A percentile compares a stretch with the other conserved stretches of the same genome.
Conservation (phyloP, 331 rosid species). For the Quercus tomentella region DNA sequence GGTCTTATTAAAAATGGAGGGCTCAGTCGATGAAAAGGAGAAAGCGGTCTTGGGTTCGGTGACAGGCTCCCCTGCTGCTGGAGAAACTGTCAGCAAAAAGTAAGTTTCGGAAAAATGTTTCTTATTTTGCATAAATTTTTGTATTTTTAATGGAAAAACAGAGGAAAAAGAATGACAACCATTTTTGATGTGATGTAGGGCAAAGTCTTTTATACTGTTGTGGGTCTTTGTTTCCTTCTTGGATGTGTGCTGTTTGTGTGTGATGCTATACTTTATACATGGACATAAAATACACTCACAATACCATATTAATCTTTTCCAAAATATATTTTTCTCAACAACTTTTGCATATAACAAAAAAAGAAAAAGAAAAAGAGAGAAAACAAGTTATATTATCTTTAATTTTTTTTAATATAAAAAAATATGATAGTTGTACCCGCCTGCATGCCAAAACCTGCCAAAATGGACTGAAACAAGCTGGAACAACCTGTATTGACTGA, state of each 20-base stretch:
- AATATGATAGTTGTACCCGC: neutral
- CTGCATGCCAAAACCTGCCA: neutral
- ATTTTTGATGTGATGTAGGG: neutral
- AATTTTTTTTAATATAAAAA: neutral
- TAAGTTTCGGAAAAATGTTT: neutral
- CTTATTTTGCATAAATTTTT: neutral
- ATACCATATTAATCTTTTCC: neutral
- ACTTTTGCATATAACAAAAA: no score
- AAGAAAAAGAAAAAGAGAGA: no score
- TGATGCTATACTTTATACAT: neutral
- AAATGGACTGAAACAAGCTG: neutral
- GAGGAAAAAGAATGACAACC: neutral
- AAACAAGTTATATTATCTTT: neutral
- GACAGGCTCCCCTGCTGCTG: slow-evolving; percentile 17
- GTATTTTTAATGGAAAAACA: neutral
- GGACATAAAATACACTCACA: neutral
- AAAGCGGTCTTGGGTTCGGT: slow-evolving; percentile 8
- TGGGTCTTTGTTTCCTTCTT: neutral
- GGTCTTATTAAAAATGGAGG: neutral
- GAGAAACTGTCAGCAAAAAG: slow-evolving; percentile 42
- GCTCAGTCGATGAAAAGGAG: neutral
- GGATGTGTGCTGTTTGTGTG: neutral
- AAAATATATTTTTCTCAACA: neutral
- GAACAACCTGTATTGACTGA: neutral
- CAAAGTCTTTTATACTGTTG: no score